These are phyloP conservation scores for Aspergillus phoenicis DNA, from an alignment of 2,329 filamentous ascomycete species.

Conservation along the genomic window DNA sequence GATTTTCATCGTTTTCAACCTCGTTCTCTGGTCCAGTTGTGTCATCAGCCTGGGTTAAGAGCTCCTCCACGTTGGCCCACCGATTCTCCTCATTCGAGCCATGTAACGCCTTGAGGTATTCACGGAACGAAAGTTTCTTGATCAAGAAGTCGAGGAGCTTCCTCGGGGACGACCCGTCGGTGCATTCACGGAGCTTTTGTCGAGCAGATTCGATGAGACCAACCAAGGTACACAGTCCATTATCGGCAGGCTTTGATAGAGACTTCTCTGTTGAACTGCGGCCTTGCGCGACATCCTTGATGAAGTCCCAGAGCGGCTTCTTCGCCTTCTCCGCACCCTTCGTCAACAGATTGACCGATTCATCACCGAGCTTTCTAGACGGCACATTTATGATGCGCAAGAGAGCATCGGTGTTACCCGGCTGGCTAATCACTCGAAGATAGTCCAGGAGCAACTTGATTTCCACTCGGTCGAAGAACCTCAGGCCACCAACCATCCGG, in stretches of 20 bases:
- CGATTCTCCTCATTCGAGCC: slow-evolving; percentile 74
- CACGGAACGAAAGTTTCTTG: slow-evolving; percentile 69
- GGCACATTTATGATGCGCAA: slow-evolving; percentile 84
- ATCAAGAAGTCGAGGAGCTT: slow-evolving; percentile 61
- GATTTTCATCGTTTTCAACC: slow-evolving; percentile 55
- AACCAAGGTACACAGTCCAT: slow-evolving; percentile 61
- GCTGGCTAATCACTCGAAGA: slow-evolving; percentile 79
- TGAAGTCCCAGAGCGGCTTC: slow-evolving; percentile 73
- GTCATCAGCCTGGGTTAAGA: slow-evolving; percentile 77
- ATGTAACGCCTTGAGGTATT: slow-evolving; percentile 72
- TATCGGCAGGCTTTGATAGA: slow-evolving; percentile 57
- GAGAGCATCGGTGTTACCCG: slow-evolving; percentile 83
- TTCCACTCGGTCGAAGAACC: slow-evolving; percentile 90
- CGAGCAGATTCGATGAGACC: slow-evolving; percentile 61
- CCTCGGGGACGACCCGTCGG: slow-evolving; percentile 42
- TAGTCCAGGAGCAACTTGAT: slow-evolving; percentile 89
- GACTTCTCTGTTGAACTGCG: slow-evolving; percentile 55
- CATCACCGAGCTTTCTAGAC: slow-evolving; percentile 76
- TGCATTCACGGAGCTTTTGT: slow-evolving; percentile 55
- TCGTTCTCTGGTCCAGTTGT: slow-evolving; percentile 58
- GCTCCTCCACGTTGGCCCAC: slow-evolving; percentile 87
- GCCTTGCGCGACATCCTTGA: slow-evolving; percentile 62
- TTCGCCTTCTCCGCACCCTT: slow-evolving; percentile 73
- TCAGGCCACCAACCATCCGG: slow-evolving; percentile 85
- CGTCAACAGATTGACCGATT: slow-evolving; percentile 71